Percentiles rank a stretch among this genome's conserved stretches.
Conservation (phyloP, 352 stramenopile genomes). For the Pythium oligandrum region DNA sequence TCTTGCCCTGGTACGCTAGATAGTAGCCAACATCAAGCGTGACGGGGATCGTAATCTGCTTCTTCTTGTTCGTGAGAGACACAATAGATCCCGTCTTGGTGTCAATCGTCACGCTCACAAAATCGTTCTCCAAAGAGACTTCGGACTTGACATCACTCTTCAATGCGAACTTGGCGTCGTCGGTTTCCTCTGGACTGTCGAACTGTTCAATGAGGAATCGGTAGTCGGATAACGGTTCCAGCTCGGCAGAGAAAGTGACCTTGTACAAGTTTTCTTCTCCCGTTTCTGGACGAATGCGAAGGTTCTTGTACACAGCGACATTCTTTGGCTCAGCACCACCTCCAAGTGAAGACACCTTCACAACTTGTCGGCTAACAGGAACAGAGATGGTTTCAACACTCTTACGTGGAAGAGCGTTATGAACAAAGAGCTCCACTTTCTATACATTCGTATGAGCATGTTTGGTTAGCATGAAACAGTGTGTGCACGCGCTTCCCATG, state of each 20-base stretch:
- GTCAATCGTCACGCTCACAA: slow-evolving; percentile 49
- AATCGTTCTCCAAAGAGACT: slow-evolving; percentile 57
- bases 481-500: too few relatives aligned
- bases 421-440: slow-evolving; percentile 67
- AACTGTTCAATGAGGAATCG: slow-evolving; percentile 52
- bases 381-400: slow-evolving; percentile 55
- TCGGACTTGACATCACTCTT: slow-evolving; percentile 1
- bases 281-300: slow-evolving; percentile 48
- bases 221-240: slow-evolving; percentile 45
- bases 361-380: slow-evolving; percentile 43
- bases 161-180: neutral
- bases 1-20: slow-evolving; percentile 40
- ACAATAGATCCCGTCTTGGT: slow-evolving; percentile 44
- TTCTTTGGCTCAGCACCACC: slow-evolving; percentile 29
- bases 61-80: slow-evolving; percentile 68
- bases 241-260: slow-evolving; percentile 57
- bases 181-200: slow-evolving; percentile 12
- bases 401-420: slow-evolving; percentile 61
- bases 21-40: slow-evolving; percentile 59
- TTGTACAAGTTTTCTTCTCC: slow-evolving; percentile 52
- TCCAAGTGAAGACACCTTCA: slow-evolving; percentile 31
- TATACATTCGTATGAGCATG: neutral
- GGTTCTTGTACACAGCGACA: slow-evolving; percentile 43
- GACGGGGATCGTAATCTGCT: slow-evolving; percentile 53
- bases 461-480: too few relatives aligned